Evolutionary conservation across 139 green algal species (phyloP).

Genomic region (Chlorella sorokiniana): DNA sequence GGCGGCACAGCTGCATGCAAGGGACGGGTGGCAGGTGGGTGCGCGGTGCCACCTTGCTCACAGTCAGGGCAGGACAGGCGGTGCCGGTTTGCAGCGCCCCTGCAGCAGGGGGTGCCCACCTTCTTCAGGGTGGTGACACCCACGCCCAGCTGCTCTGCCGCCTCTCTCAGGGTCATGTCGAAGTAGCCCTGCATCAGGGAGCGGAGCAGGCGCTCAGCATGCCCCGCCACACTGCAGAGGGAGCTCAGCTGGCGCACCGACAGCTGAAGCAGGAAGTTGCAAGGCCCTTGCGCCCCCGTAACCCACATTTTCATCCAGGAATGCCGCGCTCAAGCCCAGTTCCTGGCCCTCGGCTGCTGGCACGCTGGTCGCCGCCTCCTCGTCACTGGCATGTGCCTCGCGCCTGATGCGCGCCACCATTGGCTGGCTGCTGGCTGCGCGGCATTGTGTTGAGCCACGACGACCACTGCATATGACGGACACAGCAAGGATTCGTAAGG

Average conservation of each 20-base stretch:
- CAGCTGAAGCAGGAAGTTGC: background rate
- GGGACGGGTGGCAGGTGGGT: background rate
- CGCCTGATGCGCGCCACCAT: no score
- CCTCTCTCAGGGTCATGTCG: conserved; percentile 26
- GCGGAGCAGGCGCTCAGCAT: no score
- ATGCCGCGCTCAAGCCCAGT: background rate
- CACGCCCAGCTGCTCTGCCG: conserved; percentile 25
- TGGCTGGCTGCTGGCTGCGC: no score
- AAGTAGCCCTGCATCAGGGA: conserved; percentile 14
- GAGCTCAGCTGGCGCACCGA: no score
- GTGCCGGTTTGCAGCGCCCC: background rate
- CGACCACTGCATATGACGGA: background rate
- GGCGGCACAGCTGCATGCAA: conserved; percentile 23
- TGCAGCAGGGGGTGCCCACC: background rate
- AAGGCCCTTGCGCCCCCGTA: background rate
- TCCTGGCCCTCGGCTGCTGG: background rate
- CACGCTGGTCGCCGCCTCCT: background rate
- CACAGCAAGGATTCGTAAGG: background rate
- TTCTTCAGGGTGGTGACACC: conserved; percentile 40
- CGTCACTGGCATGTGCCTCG: background rate
- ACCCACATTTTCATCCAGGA: conserved; percentile 22
- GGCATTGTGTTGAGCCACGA: no score
- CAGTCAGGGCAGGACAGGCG: background rate
- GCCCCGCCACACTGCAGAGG: no score
- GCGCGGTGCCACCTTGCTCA: background rate